Evolutionary conservation across 1,284 basidiomycete genomes (phyloP).

Genomic region (Bondarzewia mesenterica): DNA sequence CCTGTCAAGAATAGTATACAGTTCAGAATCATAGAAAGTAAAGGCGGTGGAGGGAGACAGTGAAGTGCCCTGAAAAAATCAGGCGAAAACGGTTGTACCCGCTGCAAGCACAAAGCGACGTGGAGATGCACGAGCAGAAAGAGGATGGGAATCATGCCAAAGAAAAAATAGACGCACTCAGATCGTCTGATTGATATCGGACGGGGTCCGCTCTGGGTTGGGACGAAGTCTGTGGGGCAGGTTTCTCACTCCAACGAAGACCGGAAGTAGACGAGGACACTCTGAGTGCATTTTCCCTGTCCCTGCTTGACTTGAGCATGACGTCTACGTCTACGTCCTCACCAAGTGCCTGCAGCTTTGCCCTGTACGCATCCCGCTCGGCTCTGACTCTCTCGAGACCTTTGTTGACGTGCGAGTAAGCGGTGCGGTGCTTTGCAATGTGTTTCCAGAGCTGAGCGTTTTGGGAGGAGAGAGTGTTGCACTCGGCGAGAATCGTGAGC

Average conservation of each 20-base stretch:
- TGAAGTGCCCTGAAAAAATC: background rate
- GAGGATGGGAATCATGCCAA: no score
- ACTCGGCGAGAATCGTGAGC: slow-evolving; percentile 69
- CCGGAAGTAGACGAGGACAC: slow-evolving; percentile 9
- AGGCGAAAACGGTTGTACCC: no score
- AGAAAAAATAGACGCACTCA: slow-evolving; percentile 36
- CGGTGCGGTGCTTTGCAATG: slow-evolving; percentile 78
- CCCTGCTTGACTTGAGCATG: slow-evolving; percentile 22
- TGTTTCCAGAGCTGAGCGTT: slow-evolving; percentile 89
- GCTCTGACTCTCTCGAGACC: slow-evolving; percentile 74
- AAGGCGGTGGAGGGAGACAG: background rate
- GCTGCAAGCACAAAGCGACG: no score
- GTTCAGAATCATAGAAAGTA: background rate
- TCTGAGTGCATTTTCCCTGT: slow-evolving; percentile 20
- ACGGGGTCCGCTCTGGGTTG: slow-evolving; percentile 25
- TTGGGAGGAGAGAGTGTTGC: slow-evolving; percentile 72
- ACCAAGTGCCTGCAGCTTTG: slow-evolving; percentile 36
- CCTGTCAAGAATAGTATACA: background rate
- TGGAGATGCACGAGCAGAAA: no score
- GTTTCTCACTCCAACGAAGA: slow-evolving; percentile 7
- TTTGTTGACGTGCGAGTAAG: slow-evolving; percentile 66
- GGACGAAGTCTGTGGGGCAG: slow-evolving; percentile 5
- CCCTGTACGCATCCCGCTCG: slow-evolving; percentile 68
- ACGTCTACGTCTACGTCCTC: slow-evolving; percentile 29
- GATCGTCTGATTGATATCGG: slow-evolving; percentile 44